phyloP scores from a whole-genome alignment of 1,139 yeast species.

The Lodderomyces theae region DNA sequence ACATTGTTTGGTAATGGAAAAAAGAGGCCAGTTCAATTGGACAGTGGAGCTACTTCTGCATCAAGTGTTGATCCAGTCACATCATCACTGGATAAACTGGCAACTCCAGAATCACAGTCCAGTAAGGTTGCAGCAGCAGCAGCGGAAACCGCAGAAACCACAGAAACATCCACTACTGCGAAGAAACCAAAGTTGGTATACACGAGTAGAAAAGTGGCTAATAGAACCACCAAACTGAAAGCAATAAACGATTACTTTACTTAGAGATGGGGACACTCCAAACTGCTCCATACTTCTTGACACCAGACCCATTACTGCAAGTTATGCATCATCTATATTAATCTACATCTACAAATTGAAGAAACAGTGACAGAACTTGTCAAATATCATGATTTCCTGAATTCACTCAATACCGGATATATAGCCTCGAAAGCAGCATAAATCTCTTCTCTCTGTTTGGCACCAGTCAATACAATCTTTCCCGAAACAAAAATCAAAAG shows the following conservation, averaged over 20 bases:
- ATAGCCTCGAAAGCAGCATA: constrained; percentile 98
- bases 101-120: constrained; percentile 1
- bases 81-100: not conserved
- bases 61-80: too few species aligned
- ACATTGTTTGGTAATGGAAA: constrained; percentile 37
- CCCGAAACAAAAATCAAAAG: constrained; percentile 94
- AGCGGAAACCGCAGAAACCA: too few species aligned
- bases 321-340: too few species aligned
- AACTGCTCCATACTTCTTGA: not conserved
- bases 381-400: constrained; percentile 79
- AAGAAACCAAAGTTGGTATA: constrained; percentile 13
- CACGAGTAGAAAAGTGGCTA: constrained; percentile 14
- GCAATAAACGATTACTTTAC: constrained; percentile 4
- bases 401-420: constrained; percentile 96
- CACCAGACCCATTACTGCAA: too few species aligned
- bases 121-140: not conserved
- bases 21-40: constrained; percentile 7
- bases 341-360: too few species aligned
- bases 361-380: too few species aligned
- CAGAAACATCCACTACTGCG: not conserved
- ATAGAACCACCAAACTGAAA: not conserved
- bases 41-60: constrained; percentile 1
- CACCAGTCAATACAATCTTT: constrained; percentile 97
- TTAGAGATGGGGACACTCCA: not conserved
- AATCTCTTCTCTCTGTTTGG: constrained; percentile 97